Evolutionary conservation across 306 rosid genomes (phyloP).

Genomic region (Medicago lupulina): DNA sequence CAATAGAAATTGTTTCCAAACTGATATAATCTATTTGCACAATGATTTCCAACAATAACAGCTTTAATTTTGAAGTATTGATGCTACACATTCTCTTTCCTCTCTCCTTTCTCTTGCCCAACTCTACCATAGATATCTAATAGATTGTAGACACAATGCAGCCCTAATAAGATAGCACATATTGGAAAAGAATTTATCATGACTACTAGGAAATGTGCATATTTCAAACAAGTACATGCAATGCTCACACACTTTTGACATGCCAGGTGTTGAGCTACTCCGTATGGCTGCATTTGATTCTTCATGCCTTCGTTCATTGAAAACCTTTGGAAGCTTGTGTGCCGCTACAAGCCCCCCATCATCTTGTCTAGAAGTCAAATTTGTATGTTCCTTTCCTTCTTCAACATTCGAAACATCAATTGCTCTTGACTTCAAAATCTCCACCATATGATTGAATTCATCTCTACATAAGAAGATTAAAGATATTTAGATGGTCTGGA

Average conservation of each 20-base stretch:
- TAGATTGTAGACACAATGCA: not conserved
- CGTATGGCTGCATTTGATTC: slow-evolving; percentile 47
- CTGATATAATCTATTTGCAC: no score
- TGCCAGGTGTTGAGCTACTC: slow-evolving; percentile 63
- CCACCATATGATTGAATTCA: slow-evolving; percentile 69
- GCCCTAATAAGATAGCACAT: not conserved
- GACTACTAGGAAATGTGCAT: slow-evolving; percentile 21
- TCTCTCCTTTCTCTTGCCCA: not conserved
- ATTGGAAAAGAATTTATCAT: slow-evolving; percentile 16
- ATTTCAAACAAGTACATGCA: slow-evolving; percentile 35
- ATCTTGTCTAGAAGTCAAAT: slow-evolving; percentile 45
- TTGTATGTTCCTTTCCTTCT: slow-evolving; percentile 44
- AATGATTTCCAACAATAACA: no score
- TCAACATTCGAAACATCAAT: slow-evolving; percentile 53
- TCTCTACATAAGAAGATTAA: slow-evolving; percentile 60
- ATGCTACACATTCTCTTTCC: slow-evolving; percentile 7
- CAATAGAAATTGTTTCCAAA: no score
- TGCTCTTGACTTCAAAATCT: slow-evolving; percentile 70
- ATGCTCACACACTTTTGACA: slow-evolving; percentile 57
- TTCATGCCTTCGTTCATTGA: slow-evolving; percentile 52
- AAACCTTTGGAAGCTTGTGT: slow-evolving; percentile 41
- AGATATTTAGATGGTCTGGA: slow-evolving; percentile 12
- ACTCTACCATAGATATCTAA: slow-evolving; percentile 5
- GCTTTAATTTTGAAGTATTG: not conserved
- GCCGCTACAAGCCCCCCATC: slow-evolving; percentile 43